These are phyloP conservation scores for Diaporthe citri DNA, from an alignment of 2,329 filamentous ascomycete genomes.

Conservation along the genomic window DNA sequence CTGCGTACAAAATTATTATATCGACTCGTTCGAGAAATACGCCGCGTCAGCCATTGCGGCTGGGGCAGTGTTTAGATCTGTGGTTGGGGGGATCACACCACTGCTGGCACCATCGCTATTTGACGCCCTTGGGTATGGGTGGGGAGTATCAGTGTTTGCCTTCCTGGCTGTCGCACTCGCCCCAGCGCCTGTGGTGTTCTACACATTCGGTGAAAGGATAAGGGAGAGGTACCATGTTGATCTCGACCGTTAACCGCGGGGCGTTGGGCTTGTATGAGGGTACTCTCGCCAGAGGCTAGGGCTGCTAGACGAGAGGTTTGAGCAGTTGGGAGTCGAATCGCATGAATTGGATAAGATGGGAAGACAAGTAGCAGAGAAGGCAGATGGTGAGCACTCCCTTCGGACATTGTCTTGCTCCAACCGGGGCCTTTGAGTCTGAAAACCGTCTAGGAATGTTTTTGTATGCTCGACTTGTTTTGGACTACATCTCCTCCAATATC, in stretches of 20 bases:
- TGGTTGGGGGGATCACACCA: slow-evolving; percentile 35
- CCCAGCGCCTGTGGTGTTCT: slow-evolving; percentile 33
- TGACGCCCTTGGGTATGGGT: slow-evolving; percentile 33
- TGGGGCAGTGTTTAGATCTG: slow-evolving; percentile 40
- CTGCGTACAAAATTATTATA: slow-evolving; percentile 65
- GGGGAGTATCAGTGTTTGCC: slow-evolving; percentile 33
- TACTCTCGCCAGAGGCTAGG: no score
- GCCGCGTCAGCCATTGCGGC: slow-evolving; percentile 58
- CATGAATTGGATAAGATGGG: no score
- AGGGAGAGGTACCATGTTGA: not conserved
- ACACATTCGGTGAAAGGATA: slow-evolving; percentile 26
- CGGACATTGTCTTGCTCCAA: no score
- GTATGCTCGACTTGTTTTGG: no score
- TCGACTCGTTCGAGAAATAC: slow-evolving; percentile 57
- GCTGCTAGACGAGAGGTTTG: no score
- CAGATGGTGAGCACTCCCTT: no score
- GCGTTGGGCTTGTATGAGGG: not conserved
- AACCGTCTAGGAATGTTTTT: no score
- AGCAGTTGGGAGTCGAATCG: no score
- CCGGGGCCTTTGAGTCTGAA: no score
- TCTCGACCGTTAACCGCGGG: not conserved
- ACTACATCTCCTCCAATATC: no score
- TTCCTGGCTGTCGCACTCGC: slow-evolving; percentile 32
- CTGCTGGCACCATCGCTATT: slow-evolving; percentile 33
- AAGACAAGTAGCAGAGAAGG: no score